These are phyloP conservation scores for Centaurea solstitialis DNA, from an alignment of 129 eudicot genomes.

Conservation along the genomic window DNA sequence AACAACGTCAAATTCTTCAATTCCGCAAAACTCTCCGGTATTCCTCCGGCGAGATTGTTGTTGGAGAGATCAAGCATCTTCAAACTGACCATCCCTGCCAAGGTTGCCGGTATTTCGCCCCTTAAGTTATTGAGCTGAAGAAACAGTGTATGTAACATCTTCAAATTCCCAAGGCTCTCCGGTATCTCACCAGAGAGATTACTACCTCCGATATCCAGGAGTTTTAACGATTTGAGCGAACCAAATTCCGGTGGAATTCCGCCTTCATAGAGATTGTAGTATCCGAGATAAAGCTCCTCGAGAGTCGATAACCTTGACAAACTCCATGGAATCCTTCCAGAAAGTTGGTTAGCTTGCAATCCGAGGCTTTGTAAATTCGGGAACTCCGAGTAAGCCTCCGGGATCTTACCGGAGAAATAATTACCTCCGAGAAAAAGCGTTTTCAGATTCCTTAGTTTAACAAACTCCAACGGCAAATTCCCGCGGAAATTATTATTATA, in stretches of 20 bases:
- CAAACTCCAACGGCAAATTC: conserved; percentile 54
- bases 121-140: conserved; percentile 62
- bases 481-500: conserved; percentile 78
- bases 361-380: conserved; percentile 32
- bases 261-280: conserved; percentile 53
- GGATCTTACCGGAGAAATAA: conserved; percentile 72
- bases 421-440: conserved; percentile 63
- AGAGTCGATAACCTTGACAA: conserved; percentile 46
- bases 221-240: conserved; percentile 27
- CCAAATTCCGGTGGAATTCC: conserved; percentile 87
- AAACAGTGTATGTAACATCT: conserved; percentile 56
- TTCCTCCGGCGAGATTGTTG: conserved; percentile 61
- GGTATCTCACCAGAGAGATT: conserved; percentile 81
- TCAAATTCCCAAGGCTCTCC: conserved; percentile 59
- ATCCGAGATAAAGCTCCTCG: conserved; percentile 52
- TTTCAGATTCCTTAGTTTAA: conserved; percentile 28
- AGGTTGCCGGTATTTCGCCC: conserved; percentile 62
- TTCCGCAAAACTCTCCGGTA: conserved; percentile 50
- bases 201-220: conserved; percentile 63
- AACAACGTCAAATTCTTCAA: conserved; percentile 61
- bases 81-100: conserved; percentile 52
- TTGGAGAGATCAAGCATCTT: conserved; percentile 68
- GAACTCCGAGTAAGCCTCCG: conserved; percentile 50
- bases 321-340: conserved; percentile 62
- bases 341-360: conserved; percentile 55